Percentiles rank a stretch among this genome's conserved stretches.
Conservation (phyloP, 2,329 filamentous ascomycete genomes). For the Trichoderma sp. region DNA sequence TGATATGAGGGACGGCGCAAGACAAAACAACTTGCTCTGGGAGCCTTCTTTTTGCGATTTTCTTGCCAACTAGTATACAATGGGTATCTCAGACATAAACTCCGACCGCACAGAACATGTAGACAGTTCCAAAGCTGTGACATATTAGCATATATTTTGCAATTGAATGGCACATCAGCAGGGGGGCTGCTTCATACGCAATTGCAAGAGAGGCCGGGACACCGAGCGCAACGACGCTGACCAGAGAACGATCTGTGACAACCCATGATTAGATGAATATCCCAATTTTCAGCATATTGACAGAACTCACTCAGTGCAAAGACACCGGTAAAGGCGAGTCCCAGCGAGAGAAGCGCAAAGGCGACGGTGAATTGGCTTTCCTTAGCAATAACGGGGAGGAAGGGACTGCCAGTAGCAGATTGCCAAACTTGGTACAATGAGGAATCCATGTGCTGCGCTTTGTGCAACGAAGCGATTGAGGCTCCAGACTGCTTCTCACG, state of each 20-base stretch:
- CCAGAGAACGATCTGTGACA: constrained; percentile 69
- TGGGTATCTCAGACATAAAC: constrained; percentile 83
- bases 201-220: constrained; percentile 84
- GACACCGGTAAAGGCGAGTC: constrained; percentile 69
- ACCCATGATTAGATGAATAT: neutral
- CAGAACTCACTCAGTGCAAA: constrained; percentile 76
- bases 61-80: constrained; percentile 34
- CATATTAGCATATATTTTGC: constrained; percentile 24
- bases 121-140: constrained; percentile 85
- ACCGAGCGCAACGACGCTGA: constrained; percentile 74
- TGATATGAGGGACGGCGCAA: neutral
- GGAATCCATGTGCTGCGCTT: constrained; percentile 61
- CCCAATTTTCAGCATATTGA: neutral
- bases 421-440: constrained; percentile 90
- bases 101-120: constrained; percentile 98
- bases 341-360: constrained; percentile 69
- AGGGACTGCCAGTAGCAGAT: constrained; percentile 83
- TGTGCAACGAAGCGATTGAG: neutral
- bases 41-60: constrained; percentile 30
- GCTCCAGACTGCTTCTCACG: constrained; percentile 4
- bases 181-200: constrained; percentile 61
- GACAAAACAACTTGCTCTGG: constrained; percentile 28
- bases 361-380: constrained; percentile 78
- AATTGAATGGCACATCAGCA: neutral
- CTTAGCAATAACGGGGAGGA: constrained; percentile 76